Evolutionary conservation across 495 filamentous ascomycete genomes (phyloP).

Genomic region (Bacidia gigantensis): DNA sequence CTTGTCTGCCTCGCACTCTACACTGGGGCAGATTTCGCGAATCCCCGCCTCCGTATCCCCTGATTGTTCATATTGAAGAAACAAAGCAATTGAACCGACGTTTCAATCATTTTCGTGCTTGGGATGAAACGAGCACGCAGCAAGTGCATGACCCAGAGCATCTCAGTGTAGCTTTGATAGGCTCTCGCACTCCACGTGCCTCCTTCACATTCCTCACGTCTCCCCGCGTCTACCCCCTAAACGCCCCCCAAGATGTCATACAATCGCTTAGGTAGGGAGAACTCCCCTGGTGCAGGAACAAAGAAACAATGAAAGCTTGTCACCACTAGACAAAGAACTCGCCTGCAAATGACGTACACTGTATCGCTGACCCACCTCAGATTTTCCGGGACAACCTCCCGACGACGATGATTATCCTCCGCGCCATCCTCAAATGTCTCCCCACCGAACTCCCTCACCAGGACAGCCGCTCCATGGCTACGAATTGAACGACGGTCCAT

Average conservation of each 20-base stretch:
- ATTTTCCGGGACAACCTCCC: slow-evolving; percentile 14
- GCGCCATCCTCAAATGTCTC: slow-evolving; percentile 31
- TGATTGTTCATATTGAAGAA: no score
- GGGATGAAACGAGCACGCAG: no score
- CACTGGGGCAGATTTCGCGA: no score
- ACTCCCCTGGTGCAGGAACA: no score
- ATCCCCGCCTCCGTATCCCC: no score
- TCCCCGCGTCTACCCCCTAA: background rate
- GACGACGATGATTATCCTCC: slow-evolving; percentile 43
- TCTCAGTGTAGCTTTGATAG: background rate
- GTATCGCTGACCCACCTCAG: slow-evolving; percentile 1
- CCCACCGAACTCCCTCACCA: slow-evolving; percentile 37
- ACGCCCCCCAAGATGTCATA: slow-evolving; percentile 16
- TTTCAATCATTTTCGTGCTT: no score
- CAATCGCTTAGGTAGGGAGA: slow-evolving; percentile 17
- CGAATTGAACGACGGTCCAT: slow-evolving; percentile 57
- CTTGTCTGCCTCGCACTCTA: no score
- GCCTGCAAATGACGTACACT: background rate
- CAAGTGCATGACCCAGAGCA: background rate
- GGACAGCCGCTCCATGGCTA: slow-evolving; percentile 51
- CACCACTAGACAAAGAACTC: background rate
- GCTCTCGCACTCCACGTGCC: background rate
- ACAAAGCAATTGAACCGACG: no score
- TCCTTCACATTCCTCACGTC: slow-evolving; percentile 1
- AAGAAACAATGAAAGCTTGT: no score